Percentiles rank a stretch among this genome's conserved stretches.
phyloP scores from a whole-genome alignment of 768 basidiomycete genomes.

The Russula earlei region DNA sequence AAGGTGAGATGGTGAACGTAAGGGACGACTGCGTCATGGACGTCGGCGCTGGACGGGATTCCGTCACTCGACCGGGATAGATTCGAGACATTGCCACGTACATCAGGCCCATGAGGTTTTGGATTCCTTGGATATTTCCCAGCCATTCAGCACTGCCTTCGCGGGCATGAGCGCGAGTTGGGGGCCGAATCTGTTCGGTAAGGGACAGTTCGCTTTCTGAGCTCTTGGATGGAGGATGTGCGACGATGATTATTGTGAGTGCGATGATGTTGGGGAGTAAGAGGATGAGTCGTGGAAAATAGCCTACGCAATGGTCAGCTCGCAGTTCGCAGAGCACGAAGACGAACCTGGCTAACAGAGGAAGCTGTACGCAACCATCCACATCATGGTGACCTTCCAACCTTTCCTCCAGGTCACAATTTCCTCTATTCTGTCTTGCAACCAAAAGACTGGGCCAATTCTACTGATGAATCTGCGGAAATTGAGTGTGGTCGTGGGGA shows the following conservation, averaged over 20 bases:
- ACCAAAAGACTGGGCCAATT: conserved; percentile 77
- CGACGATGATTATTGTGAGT: conserved; percentile 55
- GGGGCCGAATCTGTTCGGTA: conserved; percentile 22
- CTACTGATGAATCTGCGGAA: conserved; percentile 73
- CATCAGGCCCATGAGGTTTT: conserved; percentile 84
- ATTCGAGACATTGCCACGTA: conserved; percentile 32
- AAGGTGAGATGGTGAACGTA: conserved; percentile 43
- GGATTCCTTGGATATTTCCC: conserved; percentile 80
- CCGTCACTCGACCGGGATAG: neutral
- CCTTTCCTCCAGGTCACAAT: conserved; percentile 73
- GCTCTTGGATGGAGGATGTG: conserved; percentile 39
- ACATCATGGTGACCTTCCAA: conserved; percentile 60
- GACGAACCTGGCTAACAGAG: conserved; percentile 47
- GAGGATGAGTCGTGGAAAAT: conserved; percentile 63
- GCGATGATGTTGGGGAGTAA: conserved; percentile 57
- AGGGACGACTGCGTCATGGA: conserved; percentile 44
- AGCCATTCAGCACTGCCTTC: conserved; percentile 76
- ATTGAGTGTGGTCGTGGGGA: conserved; percentile 69
- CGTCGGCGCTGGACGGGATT: conserved; percentile 44
- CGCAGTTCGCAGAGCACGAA: neutral
- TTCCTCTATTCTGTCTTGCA: conserved; percentile 84
- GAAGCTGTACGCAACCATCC: conserved; percentile 71
- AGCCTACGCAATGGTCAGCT: conserved; percentile 38
- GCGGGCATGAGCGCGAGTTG: conserved; percentile 31
- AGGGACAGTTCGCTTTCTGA: neutral